A percentile compares a stretch with the other conserved stretches of the same genome.
phyloP scores from a whole-genome alignment of 208 protist species.

The Crithidia brevicula region DNA sequence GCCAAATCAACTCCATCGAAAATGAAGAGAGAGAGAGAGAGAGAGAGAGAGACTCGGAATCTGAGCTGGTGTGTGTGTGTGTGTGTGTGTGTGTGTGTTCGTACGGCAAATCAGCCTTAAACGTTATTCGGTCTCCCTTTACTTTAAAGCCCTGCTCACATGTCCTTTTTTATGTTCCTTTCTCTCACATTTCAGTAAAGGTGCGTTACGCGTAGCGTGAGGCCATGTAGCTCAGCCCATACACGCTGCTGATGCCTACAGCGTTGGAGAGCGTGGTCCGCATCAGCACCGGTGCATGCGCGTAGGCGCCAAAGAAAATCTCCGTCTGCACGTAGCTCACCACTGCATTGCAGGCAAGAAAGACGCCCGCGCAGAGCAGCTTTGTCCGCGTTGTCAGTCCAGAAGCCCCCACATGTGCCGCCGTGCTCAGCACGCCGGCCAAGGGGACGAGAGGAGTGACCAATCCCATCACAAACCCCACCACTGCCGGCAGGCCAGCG shows the following conservation, averaged over 20 bases:
- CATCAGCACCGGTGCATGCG: slow-evolving; percentile 33
- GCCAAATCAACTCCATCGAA: neutral
- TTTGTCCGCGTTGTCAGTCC: slow-evolving; percentile 12
- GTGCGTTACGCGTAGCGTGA: slow-evolving; percentile 22
- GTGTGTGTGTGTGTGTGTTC: no score
- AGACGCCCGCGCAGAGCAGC: slow-evolving; percentile 27
- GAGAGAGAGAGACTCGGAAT: neutral
- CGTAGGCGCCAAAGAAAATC: slow-evolving; percentile 84
- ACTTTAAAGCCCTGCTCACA: neutral
- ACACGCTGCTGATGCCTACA: slow-evolving; percentile 43
- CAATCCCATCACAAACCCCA: slow-evolving; percentile 61
- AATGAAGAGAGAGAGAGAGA: neutral
- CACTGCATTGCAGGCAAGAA: slow-evolving; percentile 30
- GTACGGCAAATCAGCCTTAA: no score
- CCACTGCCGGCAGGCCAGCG: slow-evolving; percentile 58
- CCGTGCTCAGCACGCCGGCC: slow-evolving; percentile 5
- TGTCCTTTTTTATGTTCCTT: neutral
- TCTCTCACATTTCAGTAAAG: neutral
- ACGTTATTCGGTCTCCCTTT: neutral
- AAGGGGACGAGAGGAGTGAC: slow-evolving; percentile 32
- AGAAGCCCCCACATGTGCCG: neutral
- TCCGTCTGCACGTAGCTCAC: slow-evolving; percentile 67
- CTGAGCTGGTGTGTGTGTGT: no score
- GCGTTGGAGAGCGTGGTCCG: slow-evolving; percentile 45
- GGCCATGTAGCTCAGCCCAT: slow-evolving; percentile 39